These are phyloP conservation scores for Protomyces inouyei DNA, from an alignment of 1,139 yeast species.

Conservation along the genomic window DNA sequence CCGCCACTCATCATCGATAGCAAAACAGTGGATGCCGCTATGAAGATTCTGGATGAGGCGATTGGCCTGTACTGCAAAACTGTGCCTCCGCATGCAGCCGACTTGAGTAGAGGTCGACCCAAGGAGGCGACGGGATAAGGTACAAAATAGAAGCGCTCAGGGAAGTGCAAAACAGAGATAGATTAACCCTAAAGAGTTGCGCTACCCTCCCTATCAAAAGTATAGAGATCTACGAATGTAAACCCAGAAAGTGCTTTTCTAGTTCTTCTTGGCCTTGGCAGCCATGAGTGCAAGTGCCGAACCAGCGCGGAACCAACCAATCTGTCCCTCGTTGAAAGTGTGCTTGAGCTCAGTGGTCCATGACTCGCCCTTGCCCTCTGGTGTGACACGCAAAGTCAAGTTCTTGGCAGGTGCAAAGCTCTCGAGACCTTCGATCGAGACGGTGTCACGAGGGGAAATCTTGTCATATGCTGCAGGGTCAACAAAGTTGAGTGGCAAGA, in stretches of 20 bases:
- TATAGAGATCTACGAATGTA: not conserved
- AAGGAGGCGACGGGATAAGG: constrained; percentile 19
- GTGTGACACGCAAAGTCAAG: constrained; percentile 82
- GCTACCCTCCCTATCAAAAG: not conserved
- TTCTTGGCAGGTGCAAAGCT: constrained; percentile 90
- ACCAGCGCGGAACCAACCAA: constrained; percentile 99
- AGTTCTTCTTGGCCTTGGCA: constrained; percentile 39
- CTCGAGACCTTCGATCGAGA: constrained; percentile 80
- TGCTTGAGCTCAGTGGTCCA: constrained; percentile 90
- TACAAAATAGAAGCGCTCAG: not conserved
- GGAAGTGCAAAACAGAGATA: too few species aligned
- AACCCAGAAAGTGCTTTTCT: not conserved
- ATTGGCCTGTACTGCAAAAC: constrained; percentile 32
- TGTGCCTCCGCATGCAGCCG: constrained; percentile 1
- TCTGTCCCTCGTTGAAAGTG: constrained; percentile 93
- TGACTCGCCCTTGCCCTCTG: constrained; percentile 62
- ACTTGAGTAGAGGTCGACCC: constrained; percentile 11
- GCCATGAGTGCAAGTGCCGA: constrained; percentile 99
- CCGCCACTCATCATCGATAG: constrained; percentile 86
- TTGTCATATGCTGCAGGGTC: constrained; percentile 88
- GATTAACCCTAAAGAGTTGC: too few species aligned
- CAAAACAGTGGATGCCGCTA: constrained; percentile 62
- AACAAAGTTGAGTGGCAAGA: constrained; percentile 90
- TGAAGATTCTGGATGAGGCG: constrained; percentile 55
- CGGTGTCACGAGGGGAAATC: constrained; percentile 83